phyloP scores from a whole-genome alignment of 495 filamentous ascomycete species.

The Penicillium waksmanii region DNA sequence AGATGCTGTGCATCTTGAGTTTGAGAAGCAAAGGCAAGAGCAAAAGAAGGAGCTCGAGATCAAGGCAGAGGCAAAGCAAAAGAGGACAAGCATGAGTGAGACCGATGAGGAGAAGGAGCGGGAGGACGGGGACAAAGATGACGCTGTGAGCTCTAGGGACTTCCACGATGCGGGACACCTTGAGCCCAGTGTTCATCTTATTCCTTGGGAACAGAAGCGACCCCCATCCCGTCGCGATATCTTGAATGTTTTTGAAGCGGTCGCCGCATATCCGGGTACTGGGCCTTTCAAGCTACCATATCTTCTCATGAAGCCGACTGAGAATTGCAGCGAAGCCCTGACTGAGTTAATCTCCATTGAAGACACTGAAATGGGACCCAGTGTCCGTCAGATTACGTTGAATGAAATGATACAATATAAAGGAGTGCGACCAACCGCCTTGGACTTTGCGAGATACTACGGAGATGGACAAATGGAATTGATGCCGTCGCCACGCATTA shows the following conservation, averaged over 20 bases:
- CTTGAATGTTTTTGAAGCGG: neutral
- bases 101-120: too few relatives aligned
- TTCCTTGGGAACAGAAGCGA: constrained; percentile 13
- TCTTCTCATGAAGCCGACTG: neutral
- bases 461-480: constrained; percentile 3
- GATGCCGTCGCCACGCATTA: neutral
- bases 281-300: neutral
- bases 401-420: neutral
- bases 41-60: neutral
- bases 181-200: neutral
- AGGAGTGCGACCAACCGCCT: neutral
- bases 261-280: neutral
- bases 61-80: neutral
- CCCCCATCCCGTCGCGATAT: constrained; percentile 9
- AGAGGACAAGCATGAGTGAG: neutral
- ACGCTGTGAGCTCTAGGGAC: neutral
- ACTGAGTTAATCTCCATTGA: neutral
- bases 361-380: neutral
- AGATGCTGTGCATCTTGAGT: neutral
- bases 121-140: neutral
- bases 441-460: neutral
- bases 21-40: neutral
- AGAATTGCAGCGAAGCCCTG: neutral
- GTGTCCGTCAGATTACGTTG: neutral
- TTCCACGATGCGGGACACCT: neutral